Evolutionary conservation across 805 yeast species (phyloP).

Genomic region (Millerozyma miso): DNA sequence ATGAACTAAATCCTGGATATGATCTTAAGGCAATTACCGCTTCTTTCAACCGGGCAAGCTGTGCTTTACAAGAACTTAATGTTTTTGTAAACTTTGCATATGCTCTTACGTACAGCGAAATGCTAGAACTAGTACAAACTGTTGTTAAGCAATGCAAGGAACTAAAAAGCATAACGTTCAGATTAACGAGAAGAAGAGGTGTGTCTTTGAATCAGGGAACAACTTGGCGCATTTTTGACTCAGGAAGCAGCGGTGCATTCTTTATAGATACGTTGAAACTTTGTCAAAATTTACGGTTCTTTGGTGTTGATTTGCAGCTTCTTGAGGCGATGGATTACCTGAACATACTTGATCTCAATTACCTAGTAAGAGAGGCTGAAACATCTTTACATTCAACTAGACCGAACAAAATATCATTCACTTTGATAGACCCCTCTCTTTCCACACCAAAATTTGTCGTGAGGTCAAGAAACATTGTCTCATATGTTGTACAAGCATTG

Average conservation of each 20-base stretch:
- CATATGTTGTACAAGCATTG: constrained; percentile 9
- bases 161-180: constrained; percentile 6
- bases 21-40: background rate
- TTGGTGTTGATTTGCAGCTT: constrained; percentile 13
- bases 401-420: constrained; percentile 5
- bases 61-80: constrained; percentile 9
- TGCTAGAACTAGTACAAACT: constrained; percentile 5
- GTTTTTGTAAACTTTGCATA: constrained; percentile 13
- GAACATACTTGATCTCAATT: background rate
- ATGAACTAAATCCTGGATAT: constrained; percentile 8
- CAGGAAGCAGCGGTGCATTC: background rate
- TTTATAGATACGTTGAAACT: constrained; percentile 5
- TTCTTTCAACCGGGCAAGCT: background rate
- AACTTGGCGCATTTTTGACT: constrained; percentile 3
- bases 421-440: constrained; percentile 20
- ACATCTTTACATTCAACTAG: background rate
- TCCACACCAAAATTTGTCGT: constrained; percentile 11
- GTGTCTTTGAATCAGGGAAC: background rate
- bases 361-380: background rate
- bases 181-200: constrained; percentile 7
- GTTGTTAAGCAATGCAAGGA: constrained; percentile 3
- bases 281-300: constrained; percentile 4
- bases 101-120: constrained; percentile 9
- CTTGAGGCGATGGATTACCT: constrained; percentile 6
- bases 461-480: constrained; percentile 9